phyloP scores from a whole-genome alignment of 768 basidiomycete species.

The Lentinus brumalis region DNA sequence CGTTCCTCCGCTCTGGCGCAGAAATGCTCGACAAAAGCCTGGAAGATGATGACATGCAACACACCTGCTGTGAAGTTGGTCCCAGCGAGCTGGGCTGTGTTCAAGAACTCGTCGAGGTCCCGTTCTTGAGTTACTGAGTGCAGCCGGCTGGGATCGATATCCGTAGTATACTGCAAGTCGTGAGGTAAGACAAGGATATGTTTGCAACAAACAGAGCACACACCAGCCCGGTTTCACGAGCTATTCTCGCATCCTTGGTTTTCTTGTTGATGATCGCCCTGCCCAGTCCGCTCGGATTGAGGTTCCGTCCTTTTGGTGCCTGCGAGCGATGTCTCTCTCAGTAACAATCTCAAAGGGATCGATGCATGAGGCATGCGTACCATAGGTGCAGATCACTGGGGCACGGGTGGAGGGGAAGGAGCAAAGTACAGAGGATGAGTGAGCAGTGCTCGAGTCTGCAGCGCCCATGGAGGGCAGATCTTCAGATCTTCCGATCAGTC shows the following conservation, averaged over 20 bases:
- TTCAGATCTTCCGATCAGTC: slow-evolving; percentile 13
- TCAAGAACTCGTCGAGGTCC: slow-evolving; percentile 95
- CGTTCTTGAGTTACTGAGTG: slow-evolving; percentile 94
- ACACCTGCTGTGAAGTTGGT: slow-evolving; percentile 95
- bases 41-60: slow-evolving; percentile 21
- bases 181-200: background rate
- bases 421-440: background rate
- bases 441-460: background rate
- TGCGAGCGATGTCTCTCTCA: background rate
- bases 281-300: slow-evolving; percentile 83
- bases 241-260: slow-evolving; percentile 69
- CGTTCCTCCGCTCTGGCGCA: slow-evolving; percentile 68
- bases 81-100: slow-evolving; percentile 91
- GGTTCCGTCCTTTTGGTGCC: slow-evolving; percentile 54
- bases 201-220: slow-evolving; percentile 25
- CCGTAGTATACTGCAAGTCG: slow-evolving; percentile 67
- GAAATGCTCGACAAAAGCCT: background rate
- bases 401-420: background rate
- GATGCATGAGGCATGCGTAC: background rate
- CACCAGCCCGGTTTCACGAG: slow-evolving; percentile 69
- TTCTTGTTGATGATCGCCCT: slow-evolving; percentile 94
- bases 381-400: background rate
- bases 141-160: slow-evolving; percentile 69
- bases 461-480: slow-evolving; percentile 7
- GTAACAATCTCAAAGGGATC: background rate